Conservation (phyloP, 225 moss, liverwort and hornwort species). For the Marchantia paleacea region DNA sequence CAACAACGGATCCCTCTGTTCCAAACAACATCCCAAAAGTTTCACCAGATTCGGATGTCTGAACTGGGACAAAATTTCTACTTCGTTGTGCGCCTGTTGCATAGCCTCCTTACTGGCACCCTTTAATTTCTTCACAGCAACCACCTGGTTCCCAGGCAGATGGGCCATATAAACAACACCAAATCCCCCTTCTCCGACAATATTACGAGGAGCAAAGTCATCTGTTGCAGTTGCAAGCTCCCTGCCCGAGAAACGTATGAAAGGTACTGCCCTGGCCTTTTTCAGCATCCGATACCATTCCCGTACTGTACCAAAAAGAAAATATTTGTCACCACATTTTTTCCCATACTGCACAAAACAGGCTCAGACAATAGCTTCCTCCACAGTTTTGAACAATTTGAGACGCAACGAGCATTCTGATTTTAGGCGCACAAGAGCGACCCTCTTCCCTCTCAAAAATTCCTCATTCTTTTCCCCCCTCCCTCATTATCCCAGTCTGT, state of each 20-base stretch:
- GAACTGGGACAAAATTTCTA: conserved; percentile 70
- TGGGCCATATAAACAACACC: conserved; percentile 71
- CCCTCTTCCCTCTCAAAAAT: too few relatives aligned
- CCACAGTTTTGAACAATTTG: not conserved
- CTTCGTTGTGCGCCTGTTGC: conserved; percentile 68
- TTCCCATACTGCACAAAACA: too few relatives aligned
- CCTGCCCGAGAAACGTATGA: conserved; percentile 64
- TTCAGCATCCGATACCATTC: conserved; percentile 41
- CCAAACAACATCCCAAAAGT: conserved; percentile 72
- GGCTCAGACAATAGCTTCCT: not conserved
- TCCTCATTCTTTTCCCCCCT: too few relatives aligned
- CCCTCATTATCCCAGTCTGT: too few relatives aligned
- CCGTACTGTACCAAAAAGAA: conserved; percentile 25
- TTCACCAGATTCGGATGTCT: conserved; percentile 84
- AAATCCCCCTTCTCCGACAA: conserved; percentile 82
- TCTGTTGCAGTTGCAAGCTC: conserved; percentile 72
- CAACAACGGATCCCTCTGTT: conserved; percentile 56
- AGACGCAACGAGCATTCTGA: not conserved
- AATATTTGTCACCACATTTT: not conserved
- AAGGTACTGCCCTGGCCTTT: conserved; percentile 24
- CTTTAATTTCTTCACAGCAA: conserved; percentile 90
- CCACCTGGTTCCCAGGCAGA: conserved; percentile 56
- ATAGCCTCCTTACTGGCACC: conserved; percentile 65
- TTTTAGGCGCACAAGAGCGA: too few relatives aligned
- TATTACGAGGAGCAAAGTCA: conserved; percentile 50